phyloP scores from a whole-genome alignment of 768 basidiomycete genomes.

The Mycena leptocephala region DNA sequence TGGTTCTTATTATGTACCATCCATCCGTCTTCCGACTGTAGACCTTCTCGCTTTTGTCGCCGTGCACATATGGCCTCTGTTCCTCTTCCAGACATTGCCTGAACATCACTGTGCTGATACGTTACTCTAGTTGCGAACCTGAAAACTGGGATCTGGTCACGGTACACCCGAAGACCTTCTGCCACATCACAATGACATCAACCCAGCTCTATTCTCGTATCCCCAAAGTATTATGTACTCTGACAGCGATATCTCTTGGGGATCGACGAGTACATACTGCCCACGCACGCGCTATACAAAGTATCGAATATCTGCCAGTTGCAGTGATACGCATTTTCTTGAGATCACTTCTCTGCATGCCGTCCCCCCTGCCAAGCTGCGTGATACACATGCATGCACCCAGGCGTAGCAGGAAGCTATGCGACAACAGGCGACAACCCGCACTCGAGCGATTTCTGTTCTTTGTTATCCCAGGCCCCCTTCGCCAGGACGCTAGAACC shows the following conservation, averaged over 20 bases:
- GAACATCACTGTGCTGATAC: neutral
- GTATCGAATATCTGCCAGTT: conserved; percentile 1
- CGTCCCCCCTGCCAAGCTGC: neutral
- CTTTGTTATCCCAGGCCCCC: neutral
- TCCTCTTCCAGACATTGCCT: neutral
- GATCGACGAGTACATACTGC: neutral
- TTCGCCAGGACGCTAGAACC: neutral
- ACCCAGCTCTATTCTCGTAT: neutral
- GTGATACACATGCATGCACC: neutral
- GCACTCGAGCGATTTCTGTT: neutral
- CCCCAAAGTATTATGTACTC: neutral
- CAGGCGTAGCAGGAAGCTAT: neutral
- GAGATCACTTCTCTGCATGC: neutral
- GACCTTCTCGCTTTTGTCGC: too few relatives aligned
- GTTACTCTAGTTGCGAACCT: neutral
- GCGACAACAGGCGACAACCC: neutral
- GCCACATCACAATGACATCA: neutral
- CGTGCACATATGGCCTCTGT: neutral
- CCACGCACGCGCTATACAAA: neutral
- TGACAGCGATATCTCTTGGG: neutral
- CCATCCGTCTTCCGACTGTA: too few relatives aligned
- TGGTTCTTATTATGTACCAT: neutral
- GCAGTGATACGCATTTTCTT: neutral
- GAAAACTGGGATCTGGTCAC: neutral
- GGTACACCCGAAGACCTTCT: neutral